A percentile compares a stretch with the other conserved stretches of the same genome.
These are phyloP conservation scores for Alternaria atra DNA, from an alignment of 2,329 filamentous ascomycete genomes.

Conservation along the genomic window DNA sequence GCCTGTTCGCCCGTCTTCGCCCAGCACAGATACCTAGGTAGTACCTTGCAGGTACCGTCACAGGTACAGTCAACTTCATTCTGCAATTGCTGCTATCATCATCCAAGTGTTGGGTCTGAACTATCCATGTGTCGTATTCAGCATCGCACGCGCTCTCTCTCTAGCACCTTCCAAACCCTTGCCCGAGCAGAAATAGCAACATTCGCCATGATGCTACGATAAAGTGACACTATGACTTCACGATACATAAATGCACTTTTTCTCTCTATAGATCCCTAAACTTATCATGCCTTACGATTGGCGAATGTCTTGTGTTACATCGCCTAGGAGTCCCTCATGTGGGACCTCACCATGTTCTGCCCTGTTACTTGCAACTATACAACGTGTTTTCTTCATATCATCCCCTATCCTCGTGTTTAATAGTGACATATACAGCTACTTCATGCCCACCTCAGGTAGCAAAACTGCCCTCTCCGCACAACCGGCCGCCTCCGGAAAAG, in stretches of 20 bases:
- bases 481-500: conserved; percentile 14
- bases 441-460: background rate
- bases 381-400: background rate
- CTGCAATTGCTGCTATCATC: background rate
- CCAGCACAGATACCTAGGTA: background rate
- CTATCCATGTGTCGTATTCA: background rate
- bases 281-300: background rate
- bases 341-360: background rate
- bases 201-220: conserved; percentile 1
- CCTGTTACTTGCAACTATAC: background rate
- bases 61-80: background rate
- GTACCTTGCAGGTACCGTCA: background rate
- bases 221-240: background rate
- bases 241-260: background rate
- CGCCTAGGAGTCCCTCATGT: background rate
- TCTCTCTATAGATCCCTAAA: background rate
- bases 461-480: background rate
- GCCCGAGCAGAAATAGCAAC: background rate
- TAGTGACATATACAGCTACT: background rate
- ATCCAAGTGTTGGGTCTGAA: background rate
- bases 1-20: conserved; percentile 16
- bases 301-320: background rate
- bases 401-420: background rate
- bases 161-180: background rate
- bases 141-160: background rate